These are phyloP conservation scores for Melanogaster broomeanus DNA, from an alignment of 768 basidiomycete species.

Conservation along the genomic window DNA sequence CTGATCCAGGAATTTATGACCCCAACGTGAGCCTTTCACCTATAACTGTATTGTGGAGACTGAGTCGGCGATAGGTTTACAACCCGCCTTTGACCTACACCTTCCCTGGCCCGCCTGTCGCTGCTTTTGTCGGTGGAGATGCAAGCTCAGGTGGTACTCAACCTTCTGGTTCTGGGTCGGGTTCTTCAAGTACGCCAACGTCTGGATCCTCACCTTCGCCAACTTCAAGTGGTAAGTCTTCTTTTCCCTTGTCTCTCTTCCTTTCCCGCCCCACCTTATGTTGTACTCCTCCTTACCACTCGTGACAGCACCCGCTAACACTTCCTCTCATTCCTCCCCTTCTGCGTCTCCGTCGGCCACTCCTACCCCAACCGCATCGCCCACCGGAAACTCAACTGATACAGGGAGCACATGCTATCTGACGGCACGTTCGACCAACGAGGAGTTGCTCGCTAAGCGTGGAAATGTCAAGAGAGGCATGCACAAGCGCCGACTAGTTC, in stretches of 20 bases:
- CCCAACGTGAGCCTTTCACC: slow-evolving; percentile 35
- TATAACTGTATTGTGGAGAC: background rate
- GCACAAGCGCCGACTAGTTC: slow-evolving; percentile 28
- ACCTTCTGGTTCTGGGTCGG: slow-evolving; percentile 19
- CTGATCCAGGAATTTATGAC: slow-evolving; percentile 68
- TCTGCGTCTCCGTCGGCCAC: slow-evolving; percentile 1
- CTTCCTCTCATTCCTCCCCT: too few species aligned
- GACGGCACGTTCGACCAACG: slow-evolving; percentile 10
- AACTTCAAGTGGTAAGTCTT: slow-evolving; percentile 18
- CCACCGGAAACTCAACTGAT: slow-evolving; percentile 1
- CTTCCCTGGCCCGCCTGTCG: slow-evolving; percentile 57
- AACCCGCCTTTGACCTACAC: slow-evolving; percentile 38
- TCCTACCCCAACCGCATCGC: slow-evolving; percentile 9
- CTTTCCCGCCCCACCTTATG: background rate
- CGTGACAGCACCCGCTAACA: slow-evolving; percentile 25
- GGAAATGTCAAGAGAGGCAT: slow-evolving; percentile 6
- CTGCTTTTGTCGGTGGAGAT: slow-evolving; percentile 37
- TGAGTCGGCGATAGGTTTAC: slow-evolving; percentile 27
- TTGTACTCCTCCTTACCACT: slow-evolving; percentile 17
- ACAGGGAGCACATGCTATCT: slow-evolving; percentile 19
- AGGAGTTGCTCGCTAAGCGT: slow-evolving; percentile 18
- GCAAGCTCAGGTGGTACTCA: slow-evolving; percentile 19
- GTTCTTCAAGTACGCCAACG: slow-evolving; percentile 15
- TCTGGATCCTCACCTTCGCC: slow-evolving; percentile 12
- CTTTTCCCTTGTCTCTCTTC: background rate